A percentile compares a stretch with the other conserved stretches of the same genome.
phyloP scores from a whole-genome alignment of 225 moss, liverwort and hornwort species.

The Bryoerythrophyllum caledonicum region DNA sequence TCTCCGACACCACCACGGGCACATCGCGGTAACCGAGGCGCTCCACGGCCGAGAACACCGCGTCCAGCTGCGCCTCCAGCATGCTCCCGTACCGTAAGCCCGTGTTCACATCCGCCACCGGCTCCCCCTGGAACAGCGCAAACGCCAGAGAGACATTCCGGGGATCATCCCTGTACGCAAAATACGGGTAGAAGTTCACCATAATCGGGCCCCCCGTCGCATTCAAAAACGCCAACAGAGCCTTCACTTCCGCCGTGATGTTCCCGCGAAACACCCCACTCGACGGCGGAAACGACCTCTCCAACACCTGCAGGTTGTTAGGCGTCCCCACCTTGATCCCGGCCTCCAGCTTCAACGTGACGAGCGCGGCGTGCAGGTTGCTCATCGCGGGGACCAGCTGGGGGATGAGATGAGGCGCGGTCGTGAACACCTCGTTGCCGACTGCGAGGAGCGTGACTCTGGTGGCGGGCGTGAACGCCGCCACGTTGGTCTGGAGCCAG shows the following conservation, averaged over 20 bases:
- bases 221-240: constrained; percentile 23
- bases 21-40: constrained; percentile 55
- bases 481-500: constrained; percentile 65
- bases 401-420: constrained; percentile 22
- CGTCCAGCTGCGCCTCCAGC: constrained; percentile 79
- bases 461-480: constrained; percentile 49
- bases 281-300: constrained; percentile 57
- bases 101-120: constrained; percentile 31
- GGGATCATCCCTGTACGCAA: constrained; percentile 36
- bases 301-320: constrained; percentile 48
- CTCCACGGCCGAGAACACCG: constrained; percentile 64
- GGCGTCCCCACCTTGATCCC: constrained; percentile 62
- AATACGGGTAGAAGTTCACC: constrained; percentile 48
- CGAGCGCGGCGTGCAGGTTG: constrained; percentile 61
- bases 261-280: constrained; percentile 43
- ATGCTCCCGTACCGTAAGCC: constrained; percentile 50
- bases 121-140: constrained; percentile 30
- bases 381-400: constrained; percentile 61
- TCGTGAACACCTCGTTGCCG: constrained; percentile 69
- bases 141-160: constrained; percentile 38
- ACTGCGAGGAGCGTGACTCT: constrained; percentile 51
- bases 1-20: constrained; percentile 58
- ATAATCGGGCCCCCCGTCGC: constrained; percentile 30
- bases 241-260: constrained; percentile 27
- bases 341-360: constrained; percentile 45